These are phyloP conservation scores for Paradendryphiella salina DNA, from an alignment of 2,329 filamentous ascomycete genomes.

Conservation along the genomic window DNA sequence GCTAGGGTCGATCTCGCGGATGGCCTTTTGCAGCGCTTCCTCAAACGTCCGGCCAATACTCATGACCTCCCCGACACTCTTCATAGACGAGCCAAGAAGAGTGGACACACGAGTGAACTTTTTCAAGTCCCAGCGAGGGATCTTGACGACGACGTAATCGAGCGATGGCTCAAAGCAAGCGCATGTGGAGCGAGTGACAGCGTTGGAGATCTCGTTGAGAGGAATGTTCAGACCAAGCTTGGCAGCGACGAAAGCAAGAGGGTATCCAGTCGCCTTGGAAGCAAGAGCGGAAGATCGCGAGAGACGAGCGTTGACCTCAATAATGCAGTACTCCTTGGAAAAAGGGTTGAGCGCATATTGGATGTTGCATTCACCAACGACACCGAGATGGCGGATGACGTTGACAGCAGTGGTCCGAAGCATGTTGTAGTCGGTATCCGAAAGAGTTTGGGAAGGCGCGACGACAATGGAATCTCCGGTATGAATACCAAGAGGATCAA, in stretches of 20 bases:
- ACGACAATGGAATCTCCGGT: conserved; percentile 98
- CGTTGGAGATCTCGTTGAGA: conserved; percentile 94
- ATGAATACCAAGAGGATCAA: conserved; percentile 96
- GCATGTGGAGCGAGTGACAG: conserved; percentile 91
- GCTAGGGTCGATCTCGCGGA: conserved; percentile 90
- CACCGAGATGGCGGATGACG: conserved; percentile 93
- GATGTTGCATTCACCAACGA: conserved; percentile 98
- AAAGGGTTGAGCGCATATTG: conserved; percentile 97
- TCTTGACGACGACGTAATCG: conserved; percentile 98
- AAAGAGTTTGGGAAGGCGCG: conserved; percentile 93
- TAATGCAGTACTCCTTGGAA: conserved; percentile 96
- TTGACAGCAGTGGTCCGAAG: conserved; percentile 94
- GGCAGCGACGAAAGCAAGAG: conserved; percentile 92
- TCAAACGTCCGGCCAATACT: conserved; percentile 95
- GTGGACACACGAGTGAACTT: conserved; percentile 98
- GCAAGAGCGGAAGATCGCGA: conserved; percentile 94
- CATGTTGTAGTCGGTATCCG: conserved; percentile 99
- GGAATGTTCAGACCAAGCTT: conserved; percentile 95
- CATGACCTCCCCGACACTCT: conserved; percentile 99
- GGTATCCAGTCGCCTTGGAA: conserved; percentile 96
- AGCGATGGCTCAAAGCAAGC: conserved; percentile 98
- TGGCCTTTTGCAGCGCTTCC: conserved; percentile 98
- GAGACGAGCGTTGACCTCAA: conserved; percentile 96
- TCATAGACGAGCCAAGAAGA: conserved; percentile 96
- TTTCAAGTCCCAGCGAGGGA: conserved; percentile 97